phyloP scores from a whole-genome alignment of 2,329 filamentous ascomycete species.

The Alternaria ethzedia region DNA sequence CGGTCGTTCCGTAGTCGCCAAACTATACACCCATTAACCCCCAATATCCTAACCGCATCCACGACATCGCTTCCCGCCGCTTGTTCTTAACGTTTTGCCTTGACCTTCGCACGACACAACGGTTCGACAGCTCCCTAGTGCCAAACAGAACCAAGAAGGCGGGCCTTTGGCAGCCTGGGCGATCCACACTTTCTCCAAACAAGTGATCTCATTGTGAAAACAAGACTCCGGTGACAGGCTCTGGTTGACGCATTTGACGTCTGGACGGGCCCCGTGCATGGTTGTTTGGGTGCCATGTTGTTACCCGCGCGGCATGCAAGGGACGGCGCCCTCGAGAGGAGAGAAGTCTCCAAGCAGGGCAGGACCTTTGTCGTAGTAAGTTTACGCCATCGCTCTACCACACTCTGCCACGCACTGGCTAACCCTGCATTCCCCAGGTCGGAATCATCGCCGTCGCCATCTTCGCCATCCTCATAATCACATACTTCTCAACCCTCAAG shows the following conservation, averaged over 20 bases:
- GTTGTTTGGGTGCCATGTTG: conserved; percentile 29
- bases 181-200: conserved; percentile 28
- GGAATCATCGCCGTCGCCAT: conserved; percentile 35
- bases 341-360: conserved; percentile 25
- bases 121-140: conserved; percentile 22
- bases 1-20: neutral
- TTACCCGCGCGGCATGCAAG: conserved; percentile 31
- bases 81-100: conserved; percentile 4
- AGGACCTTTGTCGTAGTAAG: conserved; percentile 41
- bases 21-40: conserved; percentile 3
- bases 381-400: conserved; percentile 3
- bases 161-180: conserved; percentile 19
- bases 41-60: conserved; percentile 7
- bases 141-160: conserved; percentile 22
- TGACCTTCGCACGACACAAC: conserved; percentile 1
- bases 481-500: conserved; percentile 37
- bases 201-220: conserved; percentile 33
- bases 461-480: conserved; percentile 42
- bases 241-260: conserved; percentile 17
- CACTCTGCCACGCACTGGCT: conserved; percentile 4
- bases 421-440: conserved; percentile 27
- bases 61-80: conserved; percentile 1
- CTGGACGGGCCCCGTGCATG: conserved; percentile 5
- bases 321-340: conserved; percentile 27
- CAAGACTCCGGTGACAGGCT: conserved; percentile 15